Evolutionary conservation across 306 rosid genomes (phyloP).

Genomic region (Dryas drummondii): DNA sequence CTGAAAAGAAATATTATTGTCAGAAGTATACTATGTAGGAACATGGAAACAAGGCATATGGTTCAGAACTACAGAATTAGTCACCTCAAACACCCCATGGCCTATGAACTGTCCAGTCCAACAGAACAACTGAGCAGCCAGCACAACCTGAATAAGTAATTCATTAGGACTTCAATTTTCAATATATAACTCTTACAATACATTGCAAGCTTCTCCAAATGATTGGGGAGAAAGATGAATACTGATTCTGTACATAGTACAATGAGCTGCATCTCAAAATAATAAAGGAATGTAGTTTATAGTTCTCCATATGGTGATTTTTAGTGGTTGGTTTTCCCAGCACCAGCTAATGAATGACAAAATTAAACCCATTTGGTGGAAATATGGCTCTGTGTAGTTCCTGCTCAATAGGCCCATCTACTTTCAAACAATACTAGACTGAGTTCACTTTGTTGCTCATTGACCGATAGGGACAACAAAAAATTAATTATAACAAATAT

Average conservation of each 20-base stretch:
- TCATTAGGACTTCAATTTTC: not conserved
- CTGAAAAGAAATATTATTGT: conserved; percentile 27
- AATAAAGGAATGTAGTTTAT: not conserved
- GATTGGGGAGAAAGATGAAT: not conserved
- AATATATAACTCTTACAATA: not conserved
- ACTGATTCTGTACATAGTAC: not conserved
- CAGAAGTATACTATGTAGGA: conserved; percentile 4
- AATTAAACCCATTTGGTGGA: no score
- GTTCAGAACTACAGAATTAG: conserved; percentile 13
- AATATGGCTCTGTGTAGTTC: no score
- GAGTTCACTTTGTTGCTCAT: no score
- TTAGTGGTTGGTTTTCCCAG: not conserved
- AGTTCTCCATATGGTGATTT: not conserved
- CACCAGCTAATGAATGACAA: no score
- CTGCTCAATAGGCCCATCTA: no score
- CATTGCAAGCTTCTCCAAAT: not conserved
- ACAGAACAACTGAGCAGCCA: conserved; percentile 76
- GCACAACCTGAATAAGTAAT: conserved; percentile 50
- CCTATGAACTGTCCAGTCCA: conserved; percentile 89
- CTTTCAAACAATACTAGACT: no score
- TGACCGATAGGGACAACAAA: no score
- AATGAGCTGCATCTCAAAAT: not conserved
- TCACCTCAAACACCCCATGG: conserved; percentile 91
- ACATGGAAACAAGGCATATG: not conserved
- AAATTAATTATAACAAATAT: no score